Evolutionary conservation across 225 moss, liverwort and hornwort genomes (phyloP), one percentile per base, ranked within the genome.

Genomic region (Ulota crispa): DNA sequence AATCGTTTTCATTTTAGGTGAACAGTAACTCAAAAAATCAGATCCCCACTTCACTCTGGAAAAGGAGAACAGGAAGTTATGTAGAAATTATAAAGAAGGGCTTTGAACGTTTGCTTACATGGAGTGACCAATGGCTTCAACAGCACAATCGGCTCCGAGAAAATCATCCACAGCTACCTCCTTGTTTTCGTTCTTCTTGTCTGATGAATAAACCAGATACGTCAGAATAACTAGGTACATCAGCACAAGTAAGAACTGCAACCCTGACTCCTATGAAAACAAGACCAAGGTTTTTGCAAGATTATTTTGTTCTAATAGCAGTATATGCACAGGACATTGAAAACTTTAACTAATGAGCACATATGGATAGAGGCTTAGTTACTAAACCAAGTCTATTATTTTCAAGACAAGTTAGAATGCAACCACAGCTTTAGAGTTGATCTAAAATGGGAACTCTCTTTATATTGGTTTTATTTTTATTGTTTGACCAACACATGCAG

Each of bases 141-240:
- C 0, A 28, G 82, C 82, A 70, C 60, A 69, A 57, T 82, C 82
- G 0, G 82, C 76, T 61, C 76, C 76, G 37, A 82, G 82, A 3
- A 82, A 82, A 52, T 82, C 82, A 62, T 82, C 82, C 82, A 82
- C 82, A 76, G 82, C 82, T 27, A 82, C 82, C 61, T 82, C 82
- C 28, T 82, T 82, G 76, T 82, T 82, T 67, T 82, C 82, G 69
- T 82, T 82, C 28, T 82, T 82, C 82, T 82, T 82, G 82, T 82
- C 82, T 82, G 68, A 68, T 57, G 56, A 50, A 76, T 45, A 37
- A 52, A 21, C 0, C 81, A 56, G 23, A 9, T 4, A 50, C 10
- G 36, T 82, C 36, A 60, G 68, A 68, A 57, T 57, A 56, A 14
- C 14, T 64, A 27, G 20, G 0, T 12, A 24, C 16, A 18, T 69